phyloP scores from a whole-genome alignment of 2,329 filamentous ascomycete species.

The Aureobasidium melanogenum region DNA sequence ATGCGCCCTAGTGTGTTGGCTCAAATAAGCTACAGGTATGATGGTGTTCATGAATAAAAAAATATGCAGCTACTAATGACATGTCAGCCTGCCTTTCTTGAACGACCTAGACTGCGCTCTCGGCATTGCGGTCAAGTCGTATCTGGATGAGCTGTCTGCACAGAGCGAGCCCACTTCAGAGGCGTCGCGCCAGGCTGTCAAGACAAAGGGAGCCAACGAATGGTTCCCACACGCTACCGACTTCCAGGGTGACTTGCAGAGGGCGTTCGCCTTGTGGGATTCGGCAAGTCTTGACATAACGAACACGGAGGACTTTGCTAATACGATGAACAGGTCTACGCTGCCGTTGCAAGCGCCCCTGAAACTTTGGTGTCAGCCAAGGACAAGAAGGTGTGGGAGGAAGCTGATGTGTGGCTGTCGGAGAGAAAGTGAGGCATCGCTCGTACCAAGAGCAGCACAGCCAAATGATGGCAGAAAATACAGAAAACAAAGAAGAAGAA shows the following conservation, averaged over 20 bases:
- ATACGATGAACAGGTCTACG: constrained; percentile 40
- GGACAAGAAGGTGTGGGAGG: constrained; percentile 46
- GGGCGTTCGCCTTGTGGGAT: constrained; percentile 57
- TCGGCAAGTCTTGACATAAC: constrained; percentile 39
- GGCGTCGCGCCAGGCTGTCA: constrained; percentile 41
- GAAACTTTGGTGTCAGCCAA: constrained; percentile 35
- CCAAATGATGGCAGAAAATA: not conserved
- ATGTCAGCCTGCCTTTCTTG: constrained; percentile 51
- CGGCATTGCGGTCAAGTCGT: constrained; percentile 71
- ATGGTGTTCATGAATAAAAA: constrained; percentile 14
- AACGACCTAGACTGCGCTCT: constrained; percentile 65
- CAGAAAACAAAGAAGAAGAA: not conserved
- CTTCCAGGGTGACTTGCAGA: constrained; percentile 49
- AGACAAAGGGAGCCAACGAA: constrained; percentile 43
- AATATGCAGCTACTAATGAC: not conserved
- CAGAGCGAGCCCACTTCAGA: constrained; percentile 45
- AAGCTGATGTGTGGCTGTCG: constrained; percentile 12
- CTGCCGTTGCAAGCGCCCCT: constrained; percentile 47
- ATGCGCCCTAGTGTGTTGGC: constrained; percentile 39
- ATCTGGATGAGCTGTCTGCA: constrained; percentile 61
- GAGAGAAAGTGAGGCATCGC: constrained; percentile 9
- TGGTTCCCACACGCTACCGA: constrained; percentile 55
- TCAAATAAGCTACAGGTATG: constrained; percentile 63
- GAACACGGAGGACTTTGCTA: not conserved
- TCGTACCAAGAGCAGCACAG: not conserved